Evolutionary conservation across 2,329 filamentous ascomycete genomes (phyloP).

Genomic region (Aspergillus jensenii): DNA sequence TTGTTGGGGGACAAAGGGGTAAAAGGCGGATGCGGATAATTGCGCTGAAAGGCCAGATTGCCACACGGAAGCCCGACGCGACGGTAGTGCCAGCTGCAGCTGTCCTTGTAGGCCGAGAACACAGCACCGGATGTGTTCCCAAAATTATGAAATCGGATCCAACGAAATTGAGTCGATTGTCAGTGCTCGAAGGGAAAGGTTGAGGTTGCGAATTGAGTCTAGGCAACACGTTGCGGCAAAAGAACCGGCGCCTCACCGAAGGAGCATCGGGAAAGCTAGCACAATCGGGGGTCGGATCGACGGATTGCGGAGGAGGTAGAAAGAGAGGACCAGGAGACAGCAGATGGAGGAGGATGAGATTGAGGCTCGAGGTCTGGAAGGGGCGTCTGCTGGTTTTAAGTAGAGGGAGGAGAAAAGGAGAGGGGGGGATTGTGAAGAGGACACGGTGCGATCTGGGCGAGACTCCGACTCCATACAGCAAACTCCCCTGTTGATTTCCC

Average conservation of each 20-base stretch:
- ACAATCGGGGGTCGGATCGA: conserved; percentile 13
- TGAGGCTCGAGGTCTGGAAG: not conserved
- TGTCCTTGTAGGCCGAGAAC: not conserved
- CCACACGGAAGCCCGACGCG: conserved; percentile 10
- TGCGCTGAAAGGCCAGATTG: conserved; percentile 22
- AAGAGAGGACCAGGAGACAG: not conserved
- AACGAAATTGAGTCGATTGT: not conserved
- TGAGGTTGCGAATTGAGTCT: not conserved
- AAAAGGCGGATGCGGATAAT: conserved; percentile 8
- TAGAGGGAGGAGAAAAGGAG: conserved; percentile 4
- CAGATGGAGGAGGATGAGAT: not conserved
- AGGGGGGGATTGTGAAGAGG: conserved; percentile 12
- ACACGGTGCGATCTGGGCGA: conserved; percentile 17
- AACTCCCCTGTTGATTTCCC: not conserved
- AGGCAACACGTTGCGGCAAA: conserved; percentile 11
- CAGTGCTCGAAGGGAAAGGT: not conserved
- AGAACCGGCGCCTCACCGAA: conserved; percentile 18
- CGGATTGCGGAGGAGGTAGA: conserved; percentile 7
- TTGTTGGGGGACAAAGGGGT: conserved; percentile 15
- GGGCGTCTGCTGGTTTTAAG: not conserved
- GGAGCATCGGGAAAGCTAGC: conserved; percentile 19
- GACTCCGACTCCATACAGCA: not conserved
- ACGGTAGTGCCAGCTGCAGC: conserved; percentile 5
- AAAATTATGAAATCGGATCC: not conserved
- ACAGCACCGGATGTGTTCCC: not conserved